Evolutionary conservation across 2,329 filamentous ascomycete genomes (phyloP).

Genomic region (Metarhizium humberi): DNA sequence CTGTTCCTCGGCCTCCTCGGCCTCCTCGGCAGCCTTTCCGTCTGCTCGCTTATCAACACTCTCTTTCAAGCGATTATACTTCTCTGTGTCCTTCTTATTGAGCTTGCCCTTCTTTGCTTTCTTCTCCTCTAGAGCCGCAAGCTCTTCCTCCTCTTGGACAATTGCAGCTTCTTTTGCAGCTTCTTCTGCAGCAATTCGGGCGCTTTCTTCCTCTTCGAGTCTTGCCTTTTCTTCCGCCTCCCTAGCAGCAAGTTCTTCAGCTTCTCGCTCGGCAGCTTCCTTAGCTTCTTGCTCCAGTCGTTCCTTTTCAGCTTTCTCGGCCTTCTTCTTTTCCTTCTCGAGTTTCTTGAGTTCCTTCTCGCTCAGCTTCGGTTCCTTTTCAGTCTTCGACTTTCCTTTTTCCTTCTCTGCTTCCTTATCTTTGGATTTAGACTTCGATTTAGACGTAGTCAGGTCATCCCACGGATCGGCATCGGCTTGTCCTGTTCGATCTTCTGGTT

Average conservation of each 20-base stretch:
- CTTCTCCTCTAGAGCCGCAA: slow-evolving; percentile 34
- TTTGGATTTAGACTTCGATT: slow-evolving; percentile 30
- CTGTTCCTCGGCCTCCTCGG: slow-evolving; percentile 26
- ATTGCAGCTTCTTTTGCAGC: slow-evolving; percentile 14
- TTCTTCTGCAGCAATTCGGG: slow-evolving; percentile 14
- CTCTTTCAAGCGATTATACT: slow-evolving; percentile 26
- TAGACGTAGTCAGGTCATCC: slow-evolving; percentile 23
- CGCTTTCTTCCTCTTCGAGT: slow-evolving; percentile 15
- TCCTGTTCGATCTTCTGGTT: slow-evolving; percentile 23
- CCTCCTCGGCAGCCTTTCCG: slow-evolving; percentile 23
- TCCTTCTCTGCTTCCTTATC: slow-evolving; percentile 21
- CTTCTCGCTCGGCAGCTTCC: slow-evolving; percentile 17
- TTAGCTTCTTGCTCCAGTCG: slow-evolving; percentile 14
- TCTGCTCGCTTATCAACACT: slow-evolving; percentile 26
- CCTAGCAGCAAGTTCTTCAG: slow-evolving; percentile 20
- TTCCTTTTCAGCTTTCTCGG: slow-evolving; percentile 31
- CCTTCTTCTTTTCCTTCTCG: slow-evolving; percentile 37
- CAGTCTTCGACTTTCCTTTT: slow-evolving; percentile 26
- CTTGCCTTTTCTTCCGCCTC: slow-evolving; percentile 21
- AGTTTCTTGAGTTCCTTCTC: slow-evolving; percentile 43
- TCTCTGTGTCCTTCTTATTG: slow-evolving; percentile 36
- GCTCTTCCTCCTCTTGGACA: slow-evolving; percentile 25
- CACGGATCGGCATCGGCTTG: slow-evolving; percentile 26
- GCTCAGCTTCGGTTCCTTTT: slow-evolving; percentile 34
- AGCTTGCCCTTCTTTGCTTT: slow-evolving; percentile 39